Evolutionary conservation across 495 filamentous ascomycete species (phyloP), one percentile per base, ranked within the genome.

Genomic region (Penicillium coprophilum): DNA sequence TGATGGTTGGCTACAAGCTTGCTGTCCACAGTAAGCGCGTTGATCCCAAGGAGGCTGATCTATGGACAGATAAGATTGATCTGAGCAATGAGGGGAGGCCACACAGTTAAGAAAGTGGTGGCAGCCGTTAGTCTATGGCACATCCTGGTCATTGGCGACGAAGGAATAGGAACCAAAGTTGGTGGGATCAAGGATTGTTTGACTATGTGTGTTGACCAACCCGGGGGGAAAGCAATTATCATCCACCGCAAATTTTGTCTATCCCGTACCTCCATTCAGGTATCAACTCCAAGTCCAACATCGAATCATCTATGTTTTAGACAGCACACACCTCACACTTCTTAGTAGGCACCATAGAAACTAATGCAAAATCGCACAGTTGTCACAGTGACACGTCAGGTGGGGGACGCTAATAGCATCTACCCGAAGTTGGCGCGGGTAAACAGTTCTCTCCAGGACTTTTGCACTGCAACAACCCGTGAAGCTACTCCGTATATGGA

Each of bases 1-100:
- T 90, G 67, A 82, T 90, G 63, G 63, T 84, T 31, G 87, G 88
- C 4, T 85, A 90, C 65, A 91, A 91, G 69, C 30, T 83, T 39
- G 53, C 69, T 41, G 77, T 71, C 46, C 80, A 76, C 60, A 79
- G 69, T 39, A 75, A 79, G 50, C 71, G 73, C 24, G 72, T 86
- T 11, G 67, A 66, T 31, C 79, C 88, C 4, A 63, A 75, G 50
- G 68, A 79, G 32, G 86, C 77, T 17, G 87, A 90, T 74, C 70
- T 90, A 55, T 87, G 80, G 69, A 76, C 75, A 10, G 87, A 85
- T 21, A 62, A 58, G 50, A 32, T 43, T 19, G 54, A 55, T 13
- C 52, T 3, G 6, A 15, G 23, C 7, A 31, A 10, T 13, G 38
- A 23, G 38, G 10, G 19, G 39, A 19, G 19, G 19, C 9, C 7